phyloP scores from a whole-genome alignment of 139 green algal genomes.

The Picochlorum sp. region DNA sequence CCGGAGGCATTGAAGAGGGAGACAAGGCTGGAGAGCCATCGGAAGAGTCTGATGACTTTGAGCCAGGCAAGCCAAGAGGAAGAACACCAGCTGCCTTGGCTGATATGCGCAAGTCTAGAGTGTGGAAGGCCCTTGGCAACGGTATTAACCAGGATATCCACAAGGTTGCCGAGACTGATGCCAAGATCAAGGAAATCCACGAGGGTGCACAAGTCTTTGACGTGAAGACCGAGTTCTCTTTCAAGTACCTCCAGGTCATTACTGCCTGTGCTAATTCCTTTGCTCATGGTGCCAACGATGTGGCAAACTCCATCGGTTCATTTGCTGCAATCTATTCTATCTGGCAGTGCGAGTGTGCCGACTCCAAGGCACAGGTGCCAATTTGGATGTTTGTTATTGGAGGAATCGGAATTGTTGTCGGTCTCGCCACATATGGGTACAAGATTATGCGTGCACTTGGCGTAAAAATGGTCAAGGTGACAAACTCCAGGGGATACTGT shows the following conservation, averaged over 20 bases:
- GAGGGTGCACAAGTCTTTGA: constrained; percentile 61
- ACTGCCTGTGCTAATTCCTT: constrained; percentile 77
- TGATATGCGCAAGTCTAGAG: constrained; percentile 21
- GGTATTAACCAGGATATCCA: constrained; percentile 19
- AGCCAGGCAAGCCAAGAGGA: not conserved
- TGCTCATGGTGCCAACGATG: constrained; percentile 77
- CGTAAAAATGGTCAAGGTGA: constrained; percentile 48
- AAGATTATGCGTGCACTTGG: constrained; percentile 58
- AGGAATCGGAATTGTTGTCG: constrained; percentile 65
- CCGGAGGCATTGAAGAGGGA: not conserved
- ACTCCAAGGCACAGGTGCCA: constrained; percentile 26
- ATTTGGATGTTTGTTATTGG: constrained; percentile 73
- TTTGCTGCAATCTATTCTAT: constrained; percentile 57
- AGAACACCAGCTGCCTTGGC: constrained; percentile 12
- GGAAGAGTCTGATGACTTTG: not conserved
- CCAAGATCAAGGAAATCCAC: constrained; percentile 41
- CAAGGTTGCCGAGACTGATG: constrained; percentile 9
- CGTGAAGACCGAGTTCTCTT: constrained; percentile 53
- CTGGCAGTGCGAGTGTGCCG: constrained; percentile 20
- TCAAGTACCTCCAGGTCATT: constrained; percentile 69
- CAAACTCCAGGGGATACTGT: constrained; percentile 51
- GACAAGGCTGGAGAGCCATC: not conserved
- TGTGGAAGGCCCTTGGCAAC: constrained; percentile 11
- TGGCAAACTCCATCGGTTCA: constrained; percentile 70
- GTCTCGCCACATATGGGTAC: constrained; percentile 66